phyloP scores from a whole-genome alignment of 345 rosid genomes.

The Anacardium occidentale region DNA sequence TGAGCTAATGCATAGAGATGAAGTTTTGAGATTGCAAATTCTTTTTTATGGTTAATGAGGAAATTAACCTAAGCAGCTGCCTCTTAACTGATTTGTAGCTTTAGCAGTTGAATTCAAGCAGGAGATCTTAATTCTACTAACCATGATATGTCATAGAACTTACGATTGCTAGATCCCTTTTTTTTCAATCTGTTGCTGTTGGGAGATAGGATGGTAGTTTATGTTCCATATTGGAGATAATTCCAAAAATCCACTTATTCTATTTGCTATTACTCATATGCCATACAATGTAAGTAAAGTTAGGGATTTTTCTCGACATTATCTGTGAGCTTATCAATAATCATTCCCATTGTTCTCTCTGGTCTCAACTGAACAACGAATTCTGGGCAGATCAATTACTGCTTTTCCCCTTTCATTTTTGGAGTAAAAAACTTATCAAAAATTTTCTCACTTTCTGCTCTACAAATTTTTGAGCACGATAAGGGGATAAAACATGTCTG shows the following conservation, averaged over 20 bases:
- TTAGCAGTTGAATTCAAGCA: neutral
- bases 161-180: neutral
- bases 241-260: too few species aligned
- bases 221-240: too few species aligned
- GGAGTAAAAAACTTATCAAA: neutral
- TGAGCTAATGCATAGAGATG: neutral
- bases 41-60: neutral
- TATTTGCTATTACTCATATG: too few species aligned
- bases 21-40: neutral
- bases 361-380: neutral
- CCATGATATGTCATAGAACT: neutral
- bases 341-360: neutral
- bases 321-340: neutral
- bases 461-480: neutral
- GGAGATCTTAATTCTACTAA: neutral
- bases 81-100: neutral
- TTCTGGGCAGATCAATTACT: neutral
- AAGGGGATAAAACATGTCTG: neutral
- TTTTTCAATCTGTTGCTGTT: too few species aligned
- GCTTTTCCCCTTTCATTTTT: neutral
- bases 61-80: too few species aligned
- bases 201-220: too few species aligned
- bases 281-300: too few species aligned
- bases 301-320: neutral
- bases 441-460: neutral